Evolutionary conservation across 495 filamentous ascomycete species (phyloP).

Genomic region (Glonium stellatum): DNA sequence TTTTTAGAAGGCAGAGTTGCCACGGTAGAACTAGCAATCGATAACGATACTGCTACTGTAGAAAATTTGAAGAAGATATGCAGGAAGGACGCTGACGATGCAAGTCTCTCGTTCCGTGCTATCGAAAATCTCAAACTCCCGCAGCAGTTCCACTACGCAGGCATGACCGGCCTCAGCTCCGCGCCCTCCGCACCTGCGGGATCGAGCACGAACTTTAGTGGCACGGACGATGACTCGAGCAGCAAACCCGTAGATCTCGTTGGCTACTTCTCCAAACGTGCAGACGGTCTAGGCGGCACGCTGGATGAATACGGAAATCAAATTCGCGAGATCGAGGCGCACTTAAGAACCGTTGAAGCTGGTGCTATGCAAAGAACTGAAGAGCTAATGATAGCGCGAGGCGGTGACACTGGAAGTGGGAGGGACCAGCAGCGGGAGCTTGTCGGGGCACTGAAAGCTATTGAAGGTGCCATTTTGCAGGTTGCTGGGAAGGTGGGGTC

Average conservation of each 20-base stretch:
- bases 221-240: conserved; percentile 46
- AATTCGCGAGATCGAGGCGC: conserved; percentile 74
- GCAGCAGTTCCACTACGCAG: conserved; percentile 49
- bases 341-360: conserved; percentile 67
- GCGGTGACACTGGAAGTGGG: conserved; percentile 42
- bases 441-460: conserved; percentile 62
- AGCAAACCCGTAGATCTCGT: conserved; percentile 54
- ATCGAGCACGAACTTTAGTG: not conserved
- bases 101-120: conserved; percentile 62
- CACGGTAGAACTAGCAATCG: conserved; percentile 63
- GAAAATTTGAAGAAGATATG: conserved; percentile 57
- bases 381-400: conserved; percentile 53
- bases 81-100: conserved; percentile 61
- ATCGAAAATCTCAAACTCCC: conserved; percentile 48
- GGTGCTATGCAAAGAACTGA: conserved; percentile 63
- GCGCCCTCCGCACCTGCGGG: conserved; percentile 2
- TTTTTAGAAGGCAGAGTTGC: conserved; percentile 67
- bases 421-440: conserved; percentile 51
- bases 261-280: conserved; percentile 65
- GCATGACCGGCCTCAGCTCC: conserved; percentile 15
- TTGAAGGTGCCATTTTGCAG: conserved; percentile 69
- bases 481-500: conserved; percentile 65
- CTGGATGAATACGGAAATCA: conserved; percentile 60
- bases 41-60: conserved; percentile 66
- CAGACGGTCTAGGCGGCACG: conserved; percentile 62